Conservation (phyloP, 1,284 basidiomycete species). For the Athelia sp. region DNA sequence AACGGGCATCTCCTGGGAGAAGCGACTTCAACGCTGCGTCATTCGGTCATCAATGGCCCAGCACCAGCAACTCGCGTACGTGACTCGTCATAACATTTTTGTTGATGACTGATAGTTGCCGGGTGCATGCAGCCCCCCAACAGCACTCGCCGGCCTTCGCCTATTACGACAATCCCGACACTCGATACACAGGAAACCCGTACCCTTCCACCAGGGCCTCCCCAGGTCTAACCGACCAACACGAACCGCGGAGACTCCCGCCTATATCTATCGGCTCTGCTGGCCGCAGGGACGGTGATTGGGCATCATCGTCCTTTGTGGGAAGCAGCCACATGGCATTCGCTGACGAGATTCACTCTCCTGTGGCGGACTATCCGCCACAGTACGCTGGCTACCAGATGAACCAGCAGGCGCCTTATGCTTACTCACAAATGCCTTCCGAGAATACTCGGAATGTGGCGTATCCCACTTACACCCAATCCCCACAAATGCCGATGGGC, state of each 20-base stretch:
- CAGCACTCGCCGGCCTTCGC: conserved; percentile 32
- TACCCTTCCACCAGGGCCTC: conserved; percentile 28
- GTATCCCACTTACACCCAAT: neutral
- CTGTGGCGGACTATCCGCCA: conserved; percentile 48
- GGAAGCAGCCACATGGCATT: conserved; percentile 21
- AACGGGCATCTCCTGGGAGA: conserved; percentile 54
- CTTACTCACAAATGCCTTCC: neutral
- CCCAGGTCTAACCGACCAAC: conserved; percentile 18
- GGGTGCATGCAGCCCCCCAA: conserved; percentile 27
- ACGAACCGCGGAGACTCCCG: conserved; percentile 42
- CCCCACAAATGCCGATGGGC: neutral
- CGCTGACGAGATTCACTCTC: conserved; percentile 45
- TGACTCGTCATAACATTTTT: conserved; percentile 7
- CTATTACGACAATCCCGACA: conserved; percentile 52
- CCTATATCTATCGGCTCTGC: conserved; percentile 28
- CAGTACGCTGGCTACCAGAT: conserved; percentile 35
- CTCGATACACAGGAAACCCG: conserved; percentile 43
- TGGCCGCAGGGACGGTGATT: conserved; percentile 36
- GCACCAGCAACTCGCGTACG: conserved; percentile 41
- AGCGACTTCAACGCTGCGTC: conserved; percentile 46
- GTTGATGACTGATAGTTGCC: neutral
- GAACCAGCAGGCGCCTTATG: conserved; percentile 12
- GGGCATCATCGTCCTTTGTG: conserved; percentile 36
- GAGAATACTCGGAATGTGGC: neutral
- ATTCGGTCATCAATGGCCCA: conserved; percentile 48